A percentile compares a stretch with the other conserved stretches of the same genome.
Evolutionary conservation across 225 moss, liverwort and hornwort genomes (phyloP).

Genomic region (Antitrichia curtipendula): DNA sequence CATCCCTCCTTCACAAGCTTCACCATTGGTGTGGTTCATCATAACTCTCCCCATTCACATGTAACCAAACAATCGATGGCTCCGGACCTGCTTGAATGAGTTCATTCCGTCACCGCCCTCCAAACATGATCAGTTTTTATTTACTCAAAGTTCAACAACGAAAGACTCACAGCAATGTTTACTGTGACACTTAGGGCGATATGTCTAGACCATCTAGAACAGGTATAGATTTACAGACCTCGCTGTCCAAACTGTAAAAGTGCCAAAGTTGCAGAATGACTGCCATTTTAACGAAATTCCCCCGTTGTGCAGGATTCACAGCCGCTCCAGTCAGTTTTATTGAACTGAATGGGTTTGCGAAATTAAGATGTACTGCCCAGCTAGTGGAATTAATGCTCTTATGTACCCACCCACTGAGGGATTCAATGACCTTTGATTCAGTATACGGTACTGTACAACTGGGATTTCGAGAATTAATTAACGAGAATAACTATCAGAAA

Average conservation of each 20-base stretch:
- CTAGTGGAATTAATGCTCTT: neutral
- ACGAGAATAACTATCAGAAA: neutral
- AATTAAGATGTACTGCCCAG: neutral
- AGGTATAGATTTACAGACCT: too few relatives aligned
- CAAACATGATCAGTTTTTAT: too few relatives aligned
- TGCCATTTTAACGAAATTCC: too few relatives aligned
- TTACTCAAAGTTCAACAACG: neutral
- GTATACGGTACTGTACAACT: too few relatives aligned
- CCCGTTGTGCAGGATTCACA: neutral
- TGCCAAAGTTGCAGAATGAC: too few relatives aligned
- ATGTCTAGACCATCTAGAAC: too few relatives aligned
- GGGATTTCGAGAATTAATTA: neutral
- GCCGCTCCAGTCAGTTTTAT: neutral
- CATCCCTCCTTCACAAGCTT: slow-evolving; percentile 27
- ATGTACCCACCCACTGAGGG: neutral
- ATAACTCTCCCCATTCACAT: slow-evolving; percentile 1
- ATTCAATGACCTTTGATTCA: neutral
- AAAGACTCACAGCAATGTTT: neutral
- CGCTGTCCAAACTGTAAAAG: too few relatives aligned
- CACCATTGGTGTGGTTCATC: slow-evolving; percentile 27
- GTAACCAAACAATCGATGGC: neutral
- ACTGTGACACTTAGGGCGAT: too few relatives aligned
- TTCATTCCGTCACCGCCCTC: neutral
- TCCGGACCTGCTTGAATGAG: neutral
- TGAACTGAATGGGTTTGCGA: neutral